phyloP scores from a whole-genome alignment of 2,329 filamentous ascomycete genomes.

The Emergomyces pasteurianus region DNA sequence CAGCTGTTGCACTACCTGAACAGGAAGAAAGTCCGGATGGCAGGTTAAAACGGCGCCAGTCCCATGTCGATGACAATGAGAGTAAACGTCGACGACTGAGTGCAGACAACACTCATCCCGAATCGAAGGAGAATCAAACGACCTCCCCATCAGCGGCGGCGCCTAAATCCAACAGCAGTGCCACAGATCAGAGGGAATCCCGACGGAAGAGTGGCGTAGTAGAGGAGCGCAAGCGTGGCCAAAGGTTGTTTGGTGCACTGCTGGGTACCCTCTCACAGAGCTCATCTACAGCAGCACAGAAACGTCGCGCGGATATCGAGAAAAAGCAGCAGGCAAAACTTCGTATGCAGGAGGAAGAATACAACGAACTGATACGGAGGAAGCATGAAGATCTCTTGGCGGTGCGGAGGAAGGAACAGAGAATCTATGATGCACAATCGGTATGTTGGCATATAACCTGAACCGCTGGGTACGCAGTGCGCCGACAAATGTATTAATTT shows the following conservation, averaged over 20 bases:
- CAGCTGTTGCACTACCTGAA: conserved; percentile 43
- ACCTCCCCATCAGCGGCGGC: conserved; percentile 12
- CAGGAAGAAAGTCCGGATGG: conserved; percentile 21
- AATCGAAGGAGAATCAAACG: conserved; percentile 3
- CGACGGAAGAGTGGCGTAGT: conserved; percentile 23
- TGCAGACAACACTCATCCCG: conserved; percentile 17
- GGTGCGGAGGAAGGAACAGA: conserved; percentile 56
- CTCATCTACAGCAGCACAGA: conserved; percentile 50
- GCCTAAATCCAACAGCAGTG: neutral
- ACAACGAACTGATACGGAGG: conserved; percentile 54
- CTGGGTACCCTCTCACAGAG: conserved; percentile 68
- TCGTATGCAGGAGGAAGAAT: conserved; percentile 63
- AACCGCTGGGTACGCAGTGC: neutral
- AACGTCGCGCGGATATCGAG: conserved; percentile 67
- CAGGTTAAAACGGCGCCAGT: conserved; percentile 41
- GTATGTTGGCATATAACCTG: conserved; percentile 41
- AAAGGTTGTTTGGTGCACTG: conserved; percentile 73
- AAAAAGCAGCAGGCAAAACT: conserved; percentile 62
- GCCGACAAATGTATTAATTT: neutral
- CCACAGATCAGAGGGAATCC: conserved; percentile 7
- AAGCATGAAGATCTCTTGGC: conserved; percentile 51
- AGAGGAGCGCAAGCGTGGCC: conserved; percentile 75
- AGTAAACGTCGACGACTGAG: conserved; percentile 43
- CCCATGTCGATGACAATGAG: conserved; percentile 34
- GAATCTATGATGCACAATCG: conserved; percentile 61